Base-by-base conservation (phyloP, 208 protist genomes). In the Leptomonas seymouri region DNA sequence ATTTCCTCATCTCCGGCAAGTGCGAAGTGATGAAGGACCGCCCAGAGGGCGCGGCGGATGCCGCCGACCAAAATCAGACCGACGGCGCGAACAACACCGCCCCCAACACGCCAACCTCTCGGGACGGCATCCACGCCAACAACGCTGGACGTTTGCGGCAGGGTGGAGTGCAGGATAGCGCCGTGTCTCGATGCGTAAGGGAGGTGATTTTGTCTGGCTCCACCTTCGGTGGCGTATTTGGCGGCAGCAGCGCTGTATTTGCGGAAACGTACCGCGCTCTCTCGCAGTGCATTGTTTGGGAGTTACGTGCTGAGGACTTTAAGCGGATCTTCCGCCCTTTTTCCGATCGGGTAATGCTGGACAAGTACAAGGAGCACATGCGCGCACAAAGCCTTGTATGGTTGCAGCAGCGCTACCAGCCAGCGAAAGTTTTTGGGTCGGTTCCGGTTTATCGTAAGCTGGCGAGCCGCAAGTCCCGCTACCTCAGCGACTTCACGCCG, bases 391-490 rank as follows among this genome's bases (percentile, higher is more conserved):
- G 66, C 25, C 58, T 86, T 71, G 77, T 85, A 53, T 79, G 71
- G 66, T 50, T 96, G 28, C 30, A 69, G 46, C 45, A 77, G 41
- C 44, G 62, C 41, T 93, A 91, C 65, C 78, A 74, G 9, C 39
- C 85, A 16, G 50, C 75, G 8, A 67, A 79, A 23, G 76, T 72
- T 28, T 71, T 93, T 25, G 56, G 71, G 5, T 86, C 86, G 14
- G 86, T 94, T 31, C 91, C 91, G 8, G 85, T 96, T 16, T 96
- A 94, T 77, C 86, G 91, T n/a, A 62, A 67, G 28, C 56, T 94
- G 42, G 68, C 70, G 8, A 62, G 69, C 16, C 51, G 68, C 31
- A 73, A 61, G 34, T n/a, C 74, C 14, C 49, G 49, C 21, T 96
- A 96, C 72, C 57, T 84, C 61, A 66, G 62, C 23, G 85, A 91